Base-by-base conservation (phyloP, 1,284 basidiomycete genomes). In the Cystobasidium pallidum region DNA sequence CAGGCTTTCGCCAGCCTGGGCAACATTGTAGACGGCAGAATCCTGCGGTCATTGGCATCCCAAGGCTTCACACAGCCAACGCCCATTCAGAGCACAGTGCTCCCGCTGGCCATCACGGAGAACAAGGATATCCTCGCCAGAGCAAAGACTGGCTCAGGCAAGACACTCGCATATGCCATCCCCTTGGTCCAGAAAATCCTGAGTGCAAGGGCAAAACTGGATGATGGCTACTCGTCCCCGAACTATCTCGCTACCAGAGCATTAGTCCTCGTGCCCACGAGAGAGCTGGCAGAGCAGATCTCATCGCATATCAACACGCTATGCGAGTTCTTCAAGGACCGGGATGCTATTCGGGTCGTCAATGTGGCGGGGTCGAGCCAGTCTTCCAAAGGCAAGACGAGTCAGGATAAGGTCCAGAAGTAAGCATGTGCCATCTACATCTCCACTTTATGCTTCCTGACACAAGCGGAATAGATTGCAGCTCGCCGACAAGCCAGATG, bases 141-240 rank as follows among this genome's bases (percentile, higher is more conserved):
- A 39, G 94, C 96, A 2, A 86, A 92, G 43, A 99, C 96, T 0
- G 96, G 96, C 15, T 94, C 91, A 72, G 96, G 96, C 57, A 99
- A 99, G 84, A 99, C 96, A 0, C 91, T 92, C 0, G 94, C 96
- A 2, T 99, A 99, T 81, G 92, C 89, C 75, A 86, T 99, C 3
- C 95, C 96, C 0, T 82, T 94, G 19, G 83, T 93, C 0, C 95
- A 99, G 80, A 94, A 92, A 80, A 88, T 99, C 36, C 79, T 99
- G 86, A 75, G 85, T 86, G 3, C 95, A 95, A 85, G 83, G 83
- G 80, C 91, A 90, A 81, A 83, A 89, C 61, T 71, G 13, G 87
- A 76, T 78, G 80, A 79, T 73, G 75, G 75, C 71, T 61, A 49
- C 80, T 74, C 39, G 52, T 75, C 65, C 55, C 67, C 43, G 36